phyloP scores from a whole-genome alignment of 2,329 filamentous ascomycete species.

The Hypocrella siamensis region DNA sequence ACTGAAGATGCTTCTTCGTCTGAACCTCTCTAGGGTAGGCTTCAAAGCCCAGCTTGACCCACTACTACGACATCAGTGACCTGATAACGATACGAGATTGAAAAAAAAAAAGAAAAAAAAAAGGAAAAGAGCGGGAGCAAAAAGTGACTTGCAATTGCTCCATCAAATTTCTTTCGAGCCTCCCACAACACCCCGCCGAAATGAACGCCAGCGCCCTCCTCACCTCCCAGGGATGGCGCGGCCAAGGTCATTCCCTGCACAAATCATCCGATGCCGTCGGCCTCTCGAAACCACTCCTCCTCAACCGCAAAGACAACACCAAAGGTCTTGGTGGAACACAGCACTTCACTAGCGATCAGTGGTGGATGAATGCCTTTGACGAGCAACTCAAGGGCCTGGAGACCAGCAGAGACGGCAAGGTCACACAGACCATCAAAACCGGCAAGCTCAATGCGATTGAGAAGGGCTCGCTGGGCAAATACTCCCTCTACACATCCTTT shows the following conservation, averaged over 20 bases:
- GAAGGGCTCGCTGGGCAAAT: constrained; percentile 34
- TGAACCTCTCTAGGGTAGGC: no score
- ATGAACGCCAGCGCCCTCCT: constrained; percentile 84
- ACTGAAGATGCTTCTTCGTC: no score
- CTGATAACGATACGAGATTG: no score
- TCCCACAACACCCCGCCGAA: neutral
- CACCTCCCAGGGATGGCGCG: constrained; percentile 77
- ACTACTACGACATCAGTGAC: no score
- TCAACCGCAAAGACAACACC: constrained; percentile 68
- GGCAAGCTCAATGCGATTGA: constrained; percentile 41
- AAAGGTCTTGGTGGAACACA: constrained; percentile 68
- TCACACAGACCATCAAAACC: constrained; percentile 38
- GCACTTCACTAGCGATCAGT: constrained; percentile 61
- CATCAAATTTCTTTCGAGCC: no score
- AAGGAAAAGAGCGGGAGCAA: neutral
- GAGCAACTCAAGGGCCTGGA: constrained; percentile 72
- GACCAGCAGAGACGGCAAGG: constrained; percentile 38
- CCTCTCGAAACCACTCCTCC: constrained; percentile 66
- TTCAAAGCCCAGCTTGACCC: no score
- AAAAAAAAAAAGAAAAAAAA: no score
- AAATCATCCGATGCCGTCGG: constrained; percentile 56
- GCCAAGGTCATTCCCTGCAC: constrained; percentile 77
- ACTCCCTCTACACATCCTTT: constrained; percentile 68
- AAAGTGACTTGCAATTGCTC: neutral
- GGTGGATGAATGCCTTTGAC: constrained; percentile 95